Conservation (phyloP, 2,329 filamentous ascomycete genomes). For the Fusarium redolens region DNA sequence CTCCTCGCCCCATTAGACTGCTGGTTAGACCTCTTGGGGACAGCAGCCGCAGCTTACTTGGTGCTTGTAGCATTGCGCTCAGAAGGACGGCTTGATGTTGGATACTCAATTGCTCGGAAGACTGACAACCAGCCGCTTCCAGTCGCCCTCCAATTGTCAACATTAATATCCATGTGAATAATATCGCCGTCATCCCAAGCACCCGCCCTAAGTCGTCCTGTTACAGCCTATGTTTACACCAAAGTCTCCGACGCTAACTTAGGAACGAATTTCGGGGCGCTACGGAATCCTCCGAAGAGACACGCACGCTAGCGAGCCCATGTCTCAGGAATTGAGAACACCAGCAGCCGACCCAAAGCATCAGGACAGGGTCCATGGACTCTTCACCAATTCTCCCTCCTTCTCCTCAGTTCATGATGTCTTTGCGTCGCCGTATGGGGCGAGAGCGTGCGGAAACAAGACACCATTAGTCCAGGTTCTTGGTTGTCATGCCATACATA, state of each 20-base stretch:
- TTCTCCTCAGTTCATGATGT: no score
- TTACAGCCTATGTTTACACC: not conserved
- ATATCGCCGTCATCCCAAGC: not conserved
- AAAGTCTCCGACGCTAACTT: not conserved
- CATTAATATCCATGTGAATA: not conserved
- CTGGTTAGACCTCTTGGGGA: not conserved
- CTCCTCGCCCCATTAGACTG: not conserved
- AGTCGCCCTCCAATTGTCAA: not conserved
- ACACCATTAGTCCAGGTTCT: not conserved
- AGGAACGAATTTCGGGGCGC: not conserved
- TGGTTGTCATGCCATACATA: not conserved
- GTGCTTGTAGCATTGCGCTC: not conserved
- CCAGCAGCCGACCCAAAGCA: not conserved
- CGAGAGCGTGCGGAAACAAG: not conserved
- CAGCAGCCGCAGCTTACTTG: not conserved
- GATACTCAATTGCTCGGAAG: not conserved
- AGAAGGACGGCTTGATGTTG: not conserved
- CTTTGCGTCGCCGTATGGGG: not conserved
- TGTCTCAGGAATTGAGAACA: not conserved
- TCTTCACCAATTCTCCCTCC: no score
- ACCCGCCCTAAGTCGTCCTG: not conserved
- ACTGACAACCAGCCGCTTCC: not conserved
- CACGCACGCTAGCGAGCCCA: not conserved
- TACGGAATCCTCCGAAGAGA: not conserved
- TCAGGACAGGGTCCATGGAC: not conserved